Evolutionary conservation across 2,329 filamentous ascomycete species (phyloP).

Genomic region (Triangularia setosa): DNA sequence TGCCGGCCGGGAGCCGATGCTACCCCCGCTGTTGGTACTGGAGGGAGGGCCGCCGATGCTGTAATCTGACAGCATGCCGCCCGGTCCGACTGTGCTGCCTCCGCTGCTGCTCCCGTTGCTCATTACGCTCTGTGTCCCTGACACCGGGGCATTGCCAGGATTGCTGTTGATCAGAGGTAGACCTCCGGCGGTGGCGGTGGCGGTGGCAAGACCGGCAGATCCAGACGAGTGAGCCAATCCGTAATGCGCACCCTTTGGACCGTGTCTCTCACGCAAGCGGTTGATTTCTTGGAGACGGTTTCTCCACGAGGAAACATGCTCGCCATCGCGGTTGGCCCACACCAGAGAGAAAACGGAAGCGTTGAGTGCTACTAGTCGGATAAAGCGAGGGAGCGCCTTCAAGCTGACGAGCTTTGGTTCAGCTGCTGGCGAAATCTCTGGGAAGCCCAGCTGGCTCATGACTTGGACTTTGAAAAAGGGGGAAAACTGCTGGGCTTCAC

Average conservation of each 20-base stretch:
- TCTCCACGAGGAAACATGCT: slow-evolving; percentile 86
- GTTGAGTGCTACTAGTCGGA: slow-evolving; percentile 85
- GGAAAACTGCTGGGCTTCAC: slow-evolving; percentile 27
- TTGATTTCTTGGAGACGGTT: slow-evolving; percentile 82
- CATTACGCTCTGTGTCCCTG: neutral
- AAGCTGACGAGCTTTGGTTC: slow-evolving; percentile 86
- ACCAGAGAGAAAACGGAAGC: slow-evolving; percentile 89
- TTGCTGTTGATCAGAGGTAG: neutral
- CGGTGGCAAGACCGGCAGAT: slow-evolving; percentile 16
- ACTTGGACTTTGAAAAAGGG: slow-evolving; percentile 86
- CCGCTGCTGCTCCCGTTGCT: neutral
- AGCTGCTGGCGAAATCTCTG: slow-evolving; percentile 84
- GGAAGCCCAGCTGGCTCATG: slow-evolving; percentile 83
- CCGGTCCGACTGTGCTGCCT: neutral
- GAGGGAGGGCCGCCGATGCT: neutral
- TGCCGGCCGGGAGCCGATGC: slow-evolving; percentile 35
- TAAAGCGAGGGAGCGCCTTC: slow-evolving; percentile 76
- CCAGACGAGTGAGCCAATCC: slow-evolving; percentile 12
- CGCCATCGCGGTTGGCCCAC: slow-evolving; percentile 75
- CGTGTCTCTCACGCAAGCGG: slow-evolving; percentile 68
- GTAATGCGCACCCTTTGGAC: slow-evolving; percentile 38
- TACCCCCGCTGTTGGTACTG: slow-evolving; percentile 1
- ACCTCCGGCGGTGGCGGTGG: slow-evolving; percentile 3
- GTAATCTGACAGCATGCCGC: neutral
- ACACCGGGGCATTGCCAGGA: neutral